Evolutionary conservation across 345 rosid species (phyloP).

Genomic region (Ceriops tagal): DNA sequence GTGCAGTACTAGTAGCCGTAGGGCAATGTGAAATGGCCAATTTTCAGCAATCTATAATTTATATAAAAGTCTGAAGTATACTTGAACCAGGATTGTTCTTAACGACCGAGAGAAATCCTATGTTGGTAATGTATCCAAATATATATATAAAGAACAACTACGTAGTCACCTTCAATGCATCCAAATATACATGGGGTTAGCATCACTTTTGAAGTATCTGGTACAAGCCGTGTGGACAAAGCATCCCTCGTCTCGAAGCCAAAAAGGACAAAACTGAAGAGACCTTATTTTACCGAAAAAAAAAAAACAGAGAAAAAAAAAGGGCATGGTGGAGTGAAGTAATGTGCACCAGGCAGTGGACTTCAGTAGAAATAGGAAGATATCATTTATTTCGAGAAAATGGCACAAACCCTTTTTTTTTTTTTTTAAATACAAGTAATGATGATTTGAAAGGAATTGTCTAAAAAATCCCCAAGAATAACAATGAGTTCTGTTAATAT

Average conservation of each 20-base stretch:
- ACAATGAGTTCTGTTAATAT: not conserved
- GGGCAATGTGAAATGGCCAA: not conserved
- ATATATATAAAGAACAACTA: conserved; percentile 16
- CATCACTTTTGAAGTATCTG: conserved; percentile 3
- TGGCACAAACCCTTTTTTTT: conserved; percentile 11
- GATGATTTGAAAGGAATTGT: conserved; percentile 41
- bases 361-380: conserved; percentile 25
- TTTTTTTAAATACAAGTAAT: conserved; percentile 22
- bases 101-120: not conserved
- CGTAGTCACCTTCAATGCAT: conserved; percentile 15
- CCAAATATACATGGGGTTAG: not conserved
- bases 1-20: too few relatives aligned
- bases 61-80: not conserved
- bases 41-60: not conserved
- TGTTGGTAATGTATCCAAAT: not conserved
- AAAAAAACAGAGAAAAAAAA: conserved; percentile 8
- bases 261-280: conserved; percentile 11
- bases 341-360: conserved; percentile 16
- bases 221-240: conserved; percentile 23
- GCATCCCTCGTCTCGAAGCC: conserved; percentile 12
- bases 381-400: conserved; percentile 14
- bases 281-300: not conserved
- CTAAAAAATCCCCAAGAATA: conserved; percentile 18
- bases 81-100: conserved; percentile 1
- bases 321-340: not conserved